Conservation (phyloP, 179 eudicot genomes). For the Spinacia oleracea region DNA sequence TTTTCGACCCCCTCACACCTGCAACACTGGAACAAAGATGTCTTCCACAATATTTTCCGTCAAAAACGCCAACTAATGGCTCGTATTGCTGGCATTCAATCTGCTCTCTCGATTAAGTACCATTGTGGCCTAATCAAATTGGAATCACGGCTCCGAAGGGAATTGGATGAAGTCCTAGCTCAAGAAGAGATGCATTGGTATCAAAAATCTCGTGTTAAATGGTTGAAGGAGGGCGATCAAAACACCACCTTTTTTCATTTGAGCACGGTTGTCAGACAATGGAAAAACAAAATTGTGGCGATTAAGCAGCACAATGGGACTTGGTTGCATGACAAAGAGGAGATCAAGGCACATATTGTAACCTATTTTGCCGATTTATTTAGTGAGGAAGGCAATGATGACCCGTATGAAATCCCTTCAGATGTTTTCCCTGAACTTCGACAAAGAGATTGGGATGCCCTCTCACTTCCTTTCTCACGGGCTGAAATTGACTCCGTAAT, state of each 20-base stretch:
- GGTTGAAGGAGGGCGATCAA: neutral
- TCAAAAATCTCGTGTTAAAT: neutral
- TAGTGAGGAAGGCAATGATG: neutral
- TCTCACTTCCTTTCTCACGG: neutral
- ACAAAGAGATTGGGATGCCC: neutral
- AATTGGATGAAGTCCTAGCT: neutral
- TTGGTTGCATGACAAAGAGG: neutral
- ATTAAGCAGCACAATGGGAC: neutral
- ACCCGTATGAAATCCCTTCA: too few species aligned
- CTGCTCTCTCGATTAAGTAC: neutral
- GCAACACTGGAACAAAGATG: neutral
- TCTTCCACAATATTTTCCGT: neutral
- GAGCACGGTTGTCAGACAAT: neutral
- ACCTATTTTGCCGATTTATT: neutral
- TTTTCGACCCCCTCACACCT: too few species aligned
- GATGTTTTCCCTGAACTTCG: neutral
- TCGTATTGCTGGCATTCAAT: neutral
- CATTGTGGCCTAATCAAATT: neutral
- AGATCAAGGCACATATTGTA: neutral
- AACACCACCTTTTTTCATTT: neutral
- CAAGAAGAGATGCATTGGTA: neutral
- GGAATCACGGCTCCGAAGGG: neutral
- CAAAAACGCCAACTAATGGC: neutral
- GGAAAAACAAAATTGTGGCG: neutral
- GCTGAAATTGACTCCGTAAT: neutral